Conservation (phyloP, 2,329 filamentous ascomycete species). For the Trichoderma atroviride region DNA sequence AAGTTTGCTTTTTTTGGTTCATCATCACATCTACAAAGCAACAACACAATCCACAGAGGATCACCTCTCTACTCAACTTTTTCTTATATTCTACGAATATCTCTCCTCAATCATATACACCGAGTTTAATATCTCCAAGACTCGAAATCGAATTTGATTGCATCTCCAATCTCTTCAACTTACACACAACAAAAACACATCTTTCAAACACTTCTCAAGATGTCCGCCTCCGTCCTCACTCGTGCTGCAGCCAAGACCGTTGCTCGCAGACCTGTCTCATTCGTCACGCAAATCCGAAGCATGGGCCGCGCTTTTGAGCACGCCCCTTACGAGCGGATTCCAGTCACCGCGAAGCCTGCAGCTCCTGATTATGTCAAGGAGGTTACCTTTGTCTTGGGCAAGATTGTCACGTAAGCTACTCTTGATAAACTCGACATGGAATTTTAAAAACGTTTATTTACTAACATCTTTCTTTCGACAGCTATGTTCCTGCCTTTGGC, state of each 20-base stretch:
- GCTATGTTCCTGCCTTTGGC: constrained; percentile 19
- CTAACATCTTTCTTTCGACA: neutral
- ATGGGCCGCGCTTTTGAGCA: constrained; percentile 23
- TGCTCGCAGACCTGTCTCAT: constrained; percentile 17
- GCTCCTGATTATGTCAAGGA: constrained; percentile 13
- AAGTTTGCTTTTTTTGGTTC: neutral
- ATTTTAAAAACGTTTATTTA: neutral
- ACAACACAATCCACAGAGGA: constrained; percentile 11
- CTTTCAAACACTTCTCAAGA: constrained; percentile 5
- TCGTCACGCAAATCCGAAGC: constrained; percentile 17
- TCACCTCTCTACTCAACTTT: constrained; percentile 25
- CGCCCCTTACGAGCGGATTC: constrained; percentile 17
- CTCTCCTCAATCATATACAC: constrained; percentile 17
- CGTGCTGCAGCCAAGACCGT: constrained; percentile 11
- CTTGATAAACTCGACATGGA: neutral
- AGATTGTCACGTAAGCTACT: constrained; percentile 19
- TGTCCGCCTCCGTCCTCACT: constrained; percentile 12
- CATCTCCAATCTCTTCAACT: neutral
- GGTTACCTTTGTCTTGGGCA: constrained; percentile 3
- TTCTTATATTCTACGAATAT: neutral
- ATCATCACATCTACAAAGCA: constrained; percentile 20
- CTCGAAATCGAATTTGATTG: constrained; percentile 6
- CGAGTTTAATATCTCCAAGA: constrained; percentile 4
- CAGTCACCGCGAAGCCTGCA: constrained; percentile 8
- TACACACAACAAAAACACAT: neutral